Percentiles rank a stretch among this genome's conserved stretches.
phyloP scores from a whole-genome alignment of 2,329 filamentous ascomycete genomes.

The Penicillium sp. region DNA sequence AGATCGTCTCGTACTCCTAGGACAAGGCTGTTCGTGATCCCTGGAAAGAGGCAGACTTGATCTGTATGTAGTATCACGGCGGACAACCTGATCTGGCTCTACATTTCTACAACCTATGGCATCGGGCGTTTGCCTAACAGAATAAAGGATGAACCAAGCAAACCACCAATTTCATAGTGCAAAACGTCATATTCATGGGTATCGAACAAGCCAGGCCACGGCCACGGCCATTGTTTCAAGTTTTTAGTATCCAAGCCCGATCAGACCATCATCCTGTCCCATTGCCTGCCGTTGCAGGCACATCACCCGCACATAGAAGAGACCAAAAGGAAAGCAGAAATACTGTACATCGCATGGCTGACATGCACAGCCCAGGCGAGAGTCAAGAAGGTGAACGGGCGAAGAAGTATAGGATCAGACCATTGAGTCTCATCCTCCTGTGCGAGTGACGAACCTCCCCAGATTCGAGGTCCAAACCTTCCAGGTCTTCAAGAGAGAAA shows the following conservation, averaged over 20 bases:
- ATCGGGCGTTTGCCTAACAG: background rate
- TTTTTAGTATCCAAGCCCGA: constrained; percentile 9
- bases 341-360: constrained; percentile 25
- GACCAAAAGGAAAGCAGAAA: constrained; percentile 8
- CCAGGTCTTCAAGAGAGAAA: constrained; percentile 20
- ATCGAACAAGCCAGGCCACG: constrained; percentile 30
- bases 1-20: too few relatives aligned
- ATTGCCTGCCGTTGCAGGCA: background rate
- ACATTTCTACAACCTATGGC: background rate
- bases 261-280: background rate
- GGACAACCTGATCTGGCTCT: background rate
- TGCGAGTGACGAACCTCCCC: background rate
- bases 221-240: constrained; percentile 16
- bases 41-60: background rate
- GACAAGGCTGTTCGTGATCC: too few relatives aligned
- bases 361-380: constrained; percentile 10
- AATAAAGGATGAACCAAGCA: too few relatives aligned
- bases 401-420: constrained; percentile 10
- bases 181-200: constrained; percentile 31
- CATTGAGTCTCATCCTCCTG: constrained; percentile 9
- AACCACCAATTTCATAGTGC: too few relatives aligned
- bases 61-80: too few relatives aligned
- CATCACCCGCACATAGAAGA: constrained; percentile 10
- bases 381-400: constrained; percentile 2
- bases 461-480: background rate